Conservation (phyloP, 2,329 filamentous ascomycete species). For the Escovopsis weberi region DNA sequence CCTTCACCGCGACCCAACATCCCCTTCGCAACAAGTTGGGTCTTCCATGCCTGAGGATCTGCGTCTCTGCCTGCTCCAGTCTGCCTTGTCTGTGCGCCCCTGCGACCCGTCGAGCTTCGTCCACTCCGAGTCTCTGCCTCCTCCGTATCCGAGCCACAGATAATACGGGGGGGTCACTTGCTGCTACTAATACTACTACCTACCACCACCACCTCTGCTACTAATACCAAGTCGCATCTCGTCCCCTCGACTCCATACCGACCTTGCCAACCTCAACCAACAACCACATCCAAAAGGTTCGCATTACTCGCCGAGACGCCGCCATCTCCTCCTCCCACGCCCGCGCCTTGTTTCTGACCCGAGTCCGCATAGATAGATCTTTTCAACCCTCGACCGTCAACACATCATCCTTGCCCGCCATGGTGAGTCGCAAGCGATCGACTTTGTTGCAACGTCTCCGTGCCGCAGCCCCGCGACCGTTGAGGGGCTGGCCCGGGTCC, state of each 20-base stretch:
- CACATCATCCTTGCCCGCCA: constrained; percentile 11
- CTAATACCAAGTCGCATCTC: constrained; percentile 1
- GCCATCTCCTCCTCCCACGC: constrained; percentile 3
- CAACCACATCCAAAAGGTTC: constrained; percentile 8
- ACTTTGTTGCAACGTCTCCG: constrained; percentile 1
- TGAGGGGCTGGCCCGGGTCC: constrained; percentile 13
- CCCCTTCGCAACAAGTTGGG: no score
- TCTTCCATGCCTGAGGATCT: constrained; percentile 2
- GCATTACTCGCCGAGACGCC: constrained; percentile 5
- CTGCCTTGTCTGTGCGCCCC: constrained; percentile 6
- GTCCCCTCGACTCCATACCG: constrained; percentile 1
- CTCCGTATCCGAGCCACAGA: no score
- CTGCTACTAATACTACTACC: no score
- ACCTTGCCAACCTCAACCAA: background rate
- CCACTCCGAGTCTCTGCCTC: no score
- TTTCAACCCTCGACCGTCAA: constrained; percentile 3
- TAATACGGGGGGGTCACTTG: no score
- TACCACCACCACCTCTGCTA: background rate
- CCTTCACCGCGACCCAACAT: constrained; percentile 2
- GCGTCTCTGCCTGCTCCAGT: constrained; percentile 3
- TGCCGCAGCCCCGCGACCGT: constrained; percentile 7
- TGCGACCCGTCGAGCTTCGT: background rate
- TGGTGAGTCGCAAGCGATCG: constrained; percentile 13
- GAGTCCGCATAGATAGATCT: background rate
- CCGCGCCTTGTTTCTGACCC: background rate